Percentiles rank a stretch among this genome's conserved stretches.
Conservation (phyloP, 2,329 filamentous ascomycete genomes). For the Aspergillus transmontanensis region DNA sequence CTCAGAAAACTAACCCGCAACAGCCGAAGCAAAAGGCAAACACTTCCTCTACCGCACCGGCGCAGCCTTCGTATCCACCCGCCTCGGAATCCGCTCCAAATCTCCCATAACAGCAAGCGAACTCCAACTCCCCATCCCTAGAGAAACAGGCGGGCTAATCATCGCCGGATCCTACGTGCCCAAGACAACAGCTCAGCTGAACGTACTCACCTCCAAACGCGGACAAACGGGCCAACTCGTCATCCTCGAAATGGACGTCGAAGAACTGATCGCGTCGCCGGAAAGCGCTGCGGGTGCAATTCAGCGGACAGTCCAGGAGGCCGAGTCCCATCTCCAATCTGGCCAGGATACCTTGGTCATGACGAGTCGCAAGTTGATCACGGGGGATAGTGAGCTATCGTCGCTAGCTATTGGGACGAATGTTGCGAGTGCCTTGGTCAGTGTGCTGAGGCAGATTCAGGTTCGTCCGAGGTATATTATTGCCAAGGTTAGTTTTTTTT, state of each 20-base stretch:
- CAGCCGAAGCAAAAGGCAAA: conserved; percentile 42
- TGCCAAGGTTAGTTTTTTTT: conserved; percentile 46
- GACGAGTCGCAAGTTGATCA: conserved; percentile 59
- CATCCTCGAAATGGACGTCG: conserved; percentile 53
- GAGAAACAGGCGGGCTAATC: conserved; percentile 52
- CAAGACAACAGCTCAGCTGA: conserved; percentile 60
- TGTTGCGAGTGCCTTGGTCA: conserved; percentile 56
- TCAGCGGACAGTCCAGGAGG: conserved; percentile 33
- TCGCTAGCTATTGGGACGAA: conserved; percentile 58
- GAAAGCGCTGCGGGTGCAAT: conserved; percentile 25
- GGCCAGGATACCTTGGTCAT: conserved; percentile 61
- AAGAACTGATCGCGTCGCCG: conserved; percentile 47
- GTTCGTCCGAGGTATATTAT: conserved; percentile 59
- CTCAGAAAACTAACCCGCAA: background rate
- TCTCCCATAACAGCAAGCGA: conserved; percentile 53
- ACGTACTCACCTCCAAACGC: conserved; percentile 43
- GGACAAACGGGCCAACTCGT: conserved; percentile 41
- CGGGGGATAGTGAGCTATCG: conserved; percentile 51
- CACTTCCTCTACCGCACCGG: conserved; percentile 51
- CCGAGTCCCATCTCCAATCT: conserved; percentile 44
- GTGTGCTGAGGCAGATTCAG: conserved; percentile 50
- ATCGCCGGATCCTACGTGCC: conserved; percentile 62
- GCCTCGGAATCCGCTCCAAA: conserved; percentile 57
- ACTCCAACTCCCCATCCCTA: conserved; percentile 39
- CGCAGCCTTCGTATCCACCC: conserved; percentile 52